These are phyloP conservation scores for Vararia minispora DNA, from an alignment of 768 basidiomycete genomes.

Conservation along the genomic window DNA sequence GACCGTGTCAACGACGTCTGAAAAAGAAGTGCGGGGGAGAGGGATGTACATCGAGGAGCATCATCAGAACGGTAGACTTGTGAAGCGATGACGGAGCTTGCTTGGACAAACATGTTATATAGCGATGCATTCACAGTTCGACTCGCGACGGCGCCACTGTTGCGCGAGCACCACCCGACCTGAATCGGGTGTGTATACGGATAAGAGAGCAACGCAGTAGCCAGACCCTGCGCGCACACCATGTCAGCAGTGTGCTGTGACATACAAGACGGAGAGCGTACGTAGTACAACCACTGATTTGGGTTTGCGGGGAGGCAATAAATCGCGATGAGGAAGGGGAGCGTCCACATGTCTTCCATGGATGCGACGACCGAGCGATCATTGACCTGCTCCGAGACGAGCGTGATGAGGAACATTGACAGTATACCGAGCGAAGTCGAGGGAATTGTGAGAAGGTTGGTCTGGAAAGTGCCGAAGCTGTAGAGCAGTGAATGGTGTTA, in stretches of 20 bases:
- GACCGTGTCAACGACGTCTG: neutral
- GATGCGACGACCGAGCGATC: constrained; percentile 45
- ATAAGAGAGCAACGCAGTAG: constrained; percentile 33
- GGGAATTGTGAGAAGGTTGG: constrained; percentile 52
- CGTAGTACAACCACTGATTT: constrained; percentile 44
- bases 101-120: constrained; percentile 49
- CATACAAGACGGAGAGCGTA: constrained; percentile 16
- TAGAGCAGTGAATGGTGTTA: neutral
- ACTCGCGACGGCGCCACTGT: constrained; percentile 47
- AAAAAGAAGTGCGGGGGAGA: neutral
- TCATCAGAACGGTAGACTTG: constrained; percentile 51
- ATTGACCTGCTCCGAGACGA: constrained; percentile 40
- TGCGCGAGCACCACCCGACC: constrained; percentile 50
- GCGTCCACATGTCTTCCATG: constrained; percentile 44
- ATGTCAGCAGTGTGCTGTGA: neutral
- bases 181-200: constrained; percentile 43
- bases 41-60: constrained; percentile 39
- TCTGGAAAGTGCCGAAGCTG: constrained; percentile 48
- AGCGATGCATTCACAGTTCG: constrained; percentile 49
- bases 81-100: constrained; percentile 30
- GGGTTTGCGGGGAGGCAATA: constrained; percentile 36
- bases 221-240: constrained; percentile 23
- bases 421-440: constrained; percentile 38
- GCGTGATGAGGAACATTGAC: constrained; percentile 37
- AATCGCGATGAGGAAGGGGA: constrained; percentile 50